These are phyloP conservation scores for Aegilops umbellulata DNA, from an alignment of 176 grass and related monocot genomes.

Conservation along the genomic window DNA sequence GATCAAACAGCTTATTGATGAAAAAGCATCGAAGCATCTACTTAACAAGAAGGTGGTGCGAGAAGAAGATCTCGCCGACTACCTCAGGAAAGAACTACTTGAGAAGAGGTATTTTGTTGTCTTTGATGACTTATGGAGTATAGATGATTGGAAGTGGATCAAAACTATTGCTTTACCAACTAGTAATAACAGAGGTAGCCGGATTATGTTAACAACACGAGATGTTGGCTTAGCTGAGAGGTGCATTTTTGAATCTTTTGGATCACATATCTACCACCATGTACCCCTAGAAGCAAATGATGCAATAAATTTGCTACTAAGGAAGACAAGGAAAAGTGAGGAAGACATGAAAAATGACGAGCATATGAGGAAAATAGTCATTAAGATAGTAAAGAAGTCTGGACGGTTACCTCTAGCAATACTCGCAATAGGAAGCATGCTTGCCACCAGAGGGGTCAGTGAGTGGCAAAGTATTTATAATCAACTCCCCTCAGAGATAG, in stretches of 20 bases:
- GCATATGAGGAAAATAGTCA: not conserved
- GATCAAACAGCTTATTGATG: not conserved
- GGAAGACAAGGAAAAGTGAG: not conserved
- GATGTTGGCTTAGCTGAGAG: too few species aligned
- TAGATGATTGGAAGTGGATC: not conserved
- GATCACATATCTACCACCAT: not conserved
- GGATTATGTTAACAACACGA: too few species aligned
- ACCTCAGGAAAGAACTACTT: fast-evolving
- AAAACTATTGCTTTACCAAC: too few species aligned
- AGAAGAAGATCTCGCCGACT: not conserved
- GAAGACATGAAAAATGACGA: not conserved
- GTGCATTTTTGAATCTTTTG: too few species aligned
- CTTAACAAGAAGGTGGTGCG: not conserved
- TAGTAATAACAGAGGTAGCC: too few species aligned
- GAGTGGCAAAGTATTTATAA: not conserved
- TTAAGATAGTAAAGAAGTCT: too few species aligned
- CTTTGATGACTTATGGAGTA: slow-evolving; percentile 32
- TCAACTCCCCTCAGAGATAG: too few species aligned
- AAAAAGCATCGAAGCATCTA: fast-evolving
- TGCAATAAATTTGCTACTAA: not conserved
- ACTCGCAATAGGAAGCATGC: not conserved
- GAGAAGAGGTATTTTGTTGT: slow-evolving; percentile 19
- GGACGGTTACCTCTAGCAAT: too few species aligned
- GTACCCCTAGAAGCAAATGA: not conserved
- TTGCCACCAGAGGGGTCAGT: not conserved